Percentiles rank a stretch among this genome's conserved stretches.
phyloP scores from a whole-genome alignment of 2,329 filamentous ascomycete species.

The Purpureocillium takamizusanense region DNA sequence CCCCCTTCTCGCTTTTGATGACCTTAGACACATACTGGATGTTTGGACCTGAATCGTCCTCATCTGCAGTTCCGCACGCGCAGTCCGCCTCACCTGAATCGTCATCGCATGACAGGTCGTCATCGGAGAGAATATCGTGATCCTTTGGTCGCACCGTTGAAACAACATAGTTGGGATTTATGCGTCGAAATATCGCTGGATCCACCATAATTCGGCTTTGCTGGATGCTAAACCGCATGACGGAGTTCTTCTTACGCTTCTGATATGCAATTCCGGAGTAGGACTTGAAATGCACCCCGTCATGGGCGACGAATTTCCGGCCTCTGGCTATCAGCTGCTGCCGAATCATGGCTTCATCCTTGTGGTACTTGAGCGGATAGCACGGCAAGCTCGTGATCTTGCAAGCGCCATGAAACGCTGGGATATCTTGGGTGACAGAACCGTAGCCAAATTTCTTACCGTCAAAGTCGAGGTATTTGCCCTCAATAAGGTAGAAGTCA shows the following conservation, averaged over 20 bases:
- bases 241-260: constrained; percentile 61
- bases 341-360: constrained; percentile 56
- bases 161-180: constrained; percentile 79
- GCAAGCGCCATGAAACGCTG: constrained; percentile 68
- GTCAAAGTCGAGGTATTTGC: constrained; percentile 77
- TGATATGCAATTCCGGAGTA: constrained; percentile 79
- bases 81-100: constrained; percentile 24
- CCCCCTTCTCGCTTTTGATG: constrained; percentile 34
- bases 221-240: constrained; percentile 72
- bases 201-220: constrained; percentile 86
- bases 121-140: constrained; percentile 46
- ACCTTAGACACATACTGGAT: constrained; percentile 42
- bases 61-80: constrained; percentile 30
- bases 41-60: constrained; percentile 28
- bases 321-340: constrained; percentile 67
- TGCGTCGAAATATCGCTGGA: constrained; percentile 68
- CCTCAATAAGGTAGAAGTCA: constrained; percentile 69
- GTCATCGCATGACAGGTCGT: constrained; percentile 35
- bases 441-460: constrained; percentile 78
- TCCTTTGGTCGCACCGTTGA: constrained; percentile 67
- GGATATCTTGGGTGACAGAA: constrained; percentile 58
- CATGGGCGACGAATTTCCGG: constrained; percentile 71
- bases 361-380: constrained; percentile 75
- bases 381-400: constrained; percentile 72
- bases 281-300: constrained; percentile 72